Base-by-base conservation (phyloP, 768 basidiomycete species). In the Kwoniella dendrophila region DNA sequence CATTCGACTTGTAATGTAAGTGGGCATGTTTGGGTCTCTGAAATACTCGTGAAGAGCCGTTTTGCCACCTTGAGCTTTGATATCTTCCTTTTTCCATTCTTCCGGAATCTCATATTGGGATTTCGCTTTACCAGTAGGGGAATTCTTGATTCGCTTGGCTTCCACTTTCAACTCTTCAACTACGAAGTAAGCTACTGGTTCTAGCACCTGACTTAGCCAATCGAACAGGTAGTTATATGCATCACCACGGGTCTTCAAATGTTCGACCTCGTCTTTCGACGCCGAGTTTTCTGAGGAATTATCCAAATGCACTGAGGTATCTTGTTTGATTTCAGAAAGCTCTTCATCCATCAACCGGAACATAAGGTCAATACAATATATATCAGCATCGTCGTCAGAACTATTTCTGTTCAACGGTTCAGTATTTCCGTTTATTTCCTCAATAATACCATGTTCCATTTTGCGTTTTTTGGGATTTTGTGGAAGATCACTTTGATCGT, bases 131-230 rank as follows among this genome's bases (percentile, higher is more conserved):
- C 22, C 0, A 1, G 22, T 18, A 24, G 14, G n/a, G 26, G n/a
- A n/a, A 8, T 38, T 6, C 27, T 61, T 0, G 16, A 69, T 40
- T 26, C 63, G 55, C 7, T 27, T 51, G 8, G 52, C 56, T 48
- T 69, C 61, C 6, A 40, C 49, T 11, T 57, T 44, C n/a, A 70
- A 56, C 24, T 53, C 5, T 7, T 49, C 55, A 4, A 69, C 48
- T 0, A 61, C 62, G 33, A 45, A 67, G 18, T 61, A 22, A 2
- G 65, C 64, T 32, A 73, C 49, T 1, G 72, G 70, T 4, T 53
- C 58, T 53, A 64, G 66, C 10, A 71, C 47, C 1, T 60, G 40
- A 24, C 47, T 45, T 14, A 73, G 61, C 69, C 69, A 73, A 26
- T 34, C 36, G 49, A 65, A 67, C 7, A 73, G 7, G 45, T 58